A percentile compares a stretch with the other conserved stretches of the same genome.
Conservation (phyloP, 2,329 filamentous ascomycete genomes). For the Talaromyces piceae region DNA sequence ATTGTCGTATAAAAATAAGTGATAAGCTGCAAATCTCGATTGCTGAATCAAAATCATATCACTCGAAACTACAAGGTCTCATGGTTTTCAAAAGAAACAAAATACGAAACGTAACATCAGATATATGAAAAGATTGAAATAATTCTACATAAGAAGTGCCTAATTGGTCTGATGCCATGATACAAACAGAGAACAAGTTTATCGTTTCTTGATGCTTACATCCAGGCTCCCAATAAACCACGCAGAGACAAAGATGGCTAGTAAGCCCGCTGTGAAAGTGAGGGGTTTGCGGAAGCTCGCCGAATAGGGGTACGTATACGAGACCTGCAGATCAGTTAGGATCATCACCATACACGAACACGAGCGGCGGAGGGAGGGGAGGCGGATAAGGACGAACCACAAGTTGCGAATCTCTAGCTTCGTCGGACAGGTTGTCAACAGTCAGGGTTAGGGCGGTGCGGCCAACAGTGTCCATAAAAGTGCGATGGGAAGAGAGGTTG, state of each 20-base stretch:
- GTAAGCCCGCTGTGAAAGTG: slow-evolving; percentile 65
- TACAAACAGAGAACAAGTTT: background rate
- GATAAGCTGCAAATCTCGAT: no score
- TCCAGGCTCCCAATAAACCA: slow-evolving; percentile 74
- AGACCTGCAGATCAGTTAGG: slow-evolving; percentile 41
- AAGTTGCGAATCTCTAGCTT: slow-evolving; percentile 74
- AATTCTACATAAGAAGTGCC: background rate
- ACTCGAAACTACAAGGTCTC: no score
- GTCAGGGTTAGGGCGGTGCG: slow-evolving; percentile 75
- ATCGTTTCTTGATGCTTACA: slow-evolving; percentile 65
- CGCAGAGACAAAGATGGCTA: slow-evolving; percentile 65
- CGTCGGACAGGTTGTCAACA: slow-evolving; percentile 81
- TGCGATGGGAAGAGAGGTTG: slow-evolving; percentile 62
- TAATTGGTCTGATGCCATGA: no score
- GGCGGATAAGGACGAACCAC: slow-evolving; percentile 44
- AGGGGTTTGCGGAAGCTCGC: slow-evolving; percentile 79
- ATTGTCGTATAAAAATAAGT: no score
- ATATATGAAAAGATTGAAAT: background rate
- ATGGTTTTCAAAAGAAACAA: no score
- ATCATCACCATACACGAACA: slow-evolving; percentile 6
- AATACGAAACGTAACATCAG: no score
- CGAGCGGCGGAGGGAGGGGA: background rate
- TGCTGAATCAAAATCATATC: no score
- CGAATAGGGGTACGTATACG: slow-evolving; percentile 73
- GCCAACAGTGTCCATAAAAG: slow-evolving; percentile 88